Conservation (phyloP, 2,329 filamentous ascomycete genomes). For the Fusarium sp. region DNA sequence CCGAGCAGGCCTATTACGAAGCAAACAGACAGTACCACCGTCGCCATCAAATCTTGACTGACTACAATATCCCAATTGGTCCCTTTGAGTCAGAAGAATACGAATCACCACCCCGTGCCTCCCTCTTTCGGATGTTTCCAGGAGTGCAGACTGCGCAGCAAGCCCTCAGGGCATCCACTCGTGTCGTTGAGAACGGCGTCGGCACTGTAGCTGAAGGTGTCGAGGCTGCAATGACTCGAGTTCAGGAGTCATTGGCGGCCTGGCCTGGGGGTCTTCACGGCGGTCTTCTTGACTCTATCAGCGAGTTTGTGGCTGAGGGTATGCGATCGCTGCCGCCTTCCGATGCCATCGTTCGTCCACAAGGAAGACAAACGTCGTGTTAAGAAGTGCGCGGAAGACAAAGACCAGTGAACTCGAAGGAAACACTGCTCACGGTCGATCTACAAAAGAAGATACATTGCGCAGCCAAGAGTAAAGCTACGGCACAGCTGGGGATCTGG, state of each 20-base stretch:
- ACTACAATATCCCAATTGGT: conserved; percentile 13
- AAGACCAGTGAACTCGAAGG: neutral
- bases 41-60: neutral
- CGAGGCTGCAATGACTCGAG: neutral
- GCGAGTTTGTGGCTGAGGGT: conserved; percentile 21
- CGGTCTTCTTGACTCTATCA: neutral
- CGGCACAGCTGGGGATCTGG: neutral
- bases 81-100: neutral
- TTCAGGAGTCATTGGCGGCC: conserved; percentile 15
- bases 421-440: neutral
- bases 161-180: neutral
- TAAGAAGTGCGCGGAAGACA: neutral
- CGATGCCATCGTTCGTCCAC: conserved; percentile 7
- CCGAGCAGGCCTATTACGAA: neutral
- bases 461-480: neutral
- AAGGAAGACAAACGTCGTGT: neutral
- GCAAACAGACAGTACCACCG: neutral
- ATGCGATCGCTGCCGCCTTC: conserved; percentile 18
- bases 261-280: neutral
- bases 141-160: neutral
- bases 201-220: neutral
- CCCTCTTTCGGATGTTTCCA: neutral
- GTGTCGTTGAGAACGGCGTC: neutral
- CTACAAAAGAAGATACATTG: neutral
- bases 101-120: neutral